Evolutionary conservation across 179 eudicot genomes (phyloP).

Genomic region (Drosera spatulata): DNA sequence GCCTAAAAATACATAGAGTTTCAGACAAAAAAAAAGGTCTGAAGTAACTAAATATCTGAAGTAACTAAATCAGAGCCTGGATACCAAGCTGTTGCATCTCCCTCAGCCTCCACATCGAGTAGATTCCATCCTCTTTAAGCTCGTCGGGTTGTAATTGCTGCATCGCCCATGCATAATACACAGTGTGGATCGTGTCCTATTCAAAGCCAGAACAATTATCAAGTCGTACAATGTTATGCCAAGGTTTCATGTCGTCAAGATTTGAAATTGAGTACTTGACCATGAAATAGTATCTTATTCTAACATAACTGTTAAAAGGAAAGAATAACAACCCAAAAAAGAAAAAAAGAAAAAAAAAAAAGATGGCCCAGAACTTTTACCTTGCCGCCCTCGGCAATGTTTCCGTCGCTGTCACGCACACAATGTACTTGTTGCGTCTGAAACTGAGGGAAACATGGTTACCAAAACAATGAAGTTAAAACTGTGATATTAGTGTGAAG

Average conservation of each 20-base stretch:
- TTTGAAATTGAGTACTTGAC: too few relatives aligned
- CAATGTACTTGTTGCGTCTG: constrained; percentile 93
- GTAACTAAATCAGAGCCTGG: too few relatives aligned
- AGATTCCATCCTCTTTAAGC: constrained; percentile 43
- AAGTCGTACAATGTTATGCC: too few relatives aligned
- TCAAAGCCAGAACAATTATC: too few relatives aligned
- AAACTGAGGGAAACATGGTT: constrained; percentile 38
- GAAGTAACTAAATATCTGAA: too few relatives aligned
- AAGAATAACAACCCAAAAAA: not conserved
- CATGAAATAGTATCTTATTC: too few relatives aligned
- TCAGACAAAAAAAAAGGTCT: too few relatives aligned
- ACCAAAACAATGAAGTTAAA: constrained; percentile 4
- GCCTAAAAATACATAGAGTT: too few relatives aligned
- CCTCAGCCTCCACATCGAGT: constrained; percentile 77
- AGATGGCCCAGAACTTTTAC: constrained; percentile 19
- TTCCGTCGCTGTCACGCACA: constrained; percentile 65
- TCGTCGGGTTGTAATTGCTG: constrained; percentile 54
- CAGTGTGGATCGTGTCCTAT: constrained; percentile 86
- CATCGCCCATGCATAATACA: constrained; percentile 8
- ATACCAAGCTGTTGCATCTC: constrained; percentile 74
- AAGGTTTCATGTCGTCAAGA: too few relatives aligned
- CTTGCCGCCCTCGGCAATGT: constrained; percentile 72
- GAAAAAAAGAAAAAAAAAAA: not conserved
- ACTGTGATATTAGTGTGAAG: not conserved
- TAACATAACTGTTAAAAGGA: not conserved